Evolutionary conservation across 768 basidiomycete genomes (phyloP).

Genomic region (Filobasidium wieringae): DNA sequence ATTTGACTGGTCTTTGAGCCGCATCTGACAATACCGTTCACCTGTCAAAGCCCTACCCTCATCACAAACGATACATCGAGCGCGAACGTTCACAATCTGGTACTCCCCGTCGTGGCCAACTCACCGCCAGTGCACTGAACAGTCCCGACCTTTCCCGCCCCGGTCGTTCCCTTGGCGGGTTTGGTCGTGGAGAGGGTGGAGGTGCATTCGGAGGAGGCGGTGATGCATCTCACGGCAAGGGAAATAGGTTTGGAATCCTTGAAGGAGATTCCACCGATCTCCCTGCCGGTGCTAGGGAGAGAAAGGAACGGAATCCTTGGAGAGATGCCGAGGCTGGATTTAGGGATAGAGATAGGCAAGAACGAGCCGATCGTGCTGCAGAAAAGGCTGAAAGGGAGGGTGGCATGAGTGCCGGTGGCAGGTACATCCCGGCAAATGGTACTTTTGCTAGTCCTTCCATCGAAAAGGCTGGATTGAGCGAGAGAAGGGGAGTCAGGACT

Average conservation of each 20-base stretch:
- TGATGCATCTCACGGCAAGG: slow-evolving; percentile 5
- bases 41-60: slow-evolving; percentile 65
- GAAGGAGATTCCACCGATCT: slow-evolving; percentile 13
- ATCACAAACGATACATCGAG: slow-evolving; percentile 62
- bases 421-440: not conserved
- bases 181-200: slow-evolving; percentile 33
- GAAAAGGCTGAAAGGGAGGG: slow-evolving; percentile 13
- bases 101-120: slow-evolving; percentile 48
- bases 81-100: slow-evolving; percentile 73
- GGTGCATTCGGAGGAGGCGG: slow-evolving; percentile 28
- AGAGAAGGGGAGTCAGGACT: slow-evolving; percentile 6
- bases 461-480: slow-evolving; percentile 2
- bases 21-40: slow-evolving; percentile 14
- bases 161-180: slow-evolving; percentile 18
- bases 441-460: not conserved
- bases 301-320: slow-evolving; percentile 27
- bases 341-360: slow-evolving; percentile 18
- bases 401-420: not conserved
- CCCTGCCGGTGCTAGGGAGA: slow-evolving; percentile 21
- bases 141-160: not conserved
- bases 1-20: not conserved
- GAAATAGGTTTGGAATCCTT: slow-evolving; percentile 22
- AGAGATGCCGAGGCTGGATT: slow-evolving; percentile 20
- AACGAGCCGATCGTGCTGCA: slow-evolving; percentile 19
- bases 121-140: slow-evolving; percentile 15